These are phyloP conservation scores for Dicorynia guianensis DNA, from an alignment of 306 rosid species.

Conservation along the genomic window DNA sequence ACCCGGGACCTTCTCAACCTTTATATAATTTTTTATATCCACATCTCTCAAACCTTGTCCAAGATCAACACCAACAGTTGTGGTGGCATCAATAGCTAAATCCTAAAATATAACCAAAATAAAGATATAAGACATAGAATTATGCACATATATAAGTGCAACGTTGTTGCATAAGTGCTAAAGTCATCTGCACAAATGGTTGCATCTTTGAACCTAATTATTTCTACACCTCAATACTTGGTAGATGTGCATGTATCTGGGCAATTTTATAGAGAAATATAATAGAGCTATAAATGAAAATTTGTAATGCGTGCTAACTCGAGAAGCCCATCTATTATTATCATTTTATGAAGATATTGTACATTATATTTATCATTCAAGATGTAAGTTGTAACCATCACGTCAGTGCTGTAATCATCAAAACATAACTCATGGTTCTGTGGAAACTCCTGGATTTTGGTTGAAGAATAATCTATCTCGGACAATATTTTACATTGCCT, in stretches of 20 bases:
- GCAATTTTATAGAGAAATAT: background rate
- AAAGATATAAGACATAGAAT: slow-evolving; percentile 27
- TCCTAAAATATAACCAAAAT: slow-evolving; percentile 59
- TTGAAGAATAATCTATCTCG: background rate
- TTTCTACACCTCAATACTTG: background rate
- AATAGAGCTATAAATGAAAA: background rate
- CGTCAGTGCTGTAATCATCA: background rate
- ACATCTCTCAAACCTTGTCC: slow-evolving; percentile 94
- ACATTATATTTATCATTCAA: background rate
- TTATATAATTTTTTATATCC: slow-evolving; percentile 90
- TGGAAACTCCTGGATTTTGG: background rate
- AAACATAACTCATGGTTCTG: background rate
- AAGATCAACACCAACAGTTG: slow-evolving; percentile 86
- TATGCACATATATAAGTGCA: slow-evolving; percentile 17
- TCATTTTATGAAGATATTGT: background rate
- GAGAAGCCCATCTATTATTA: background rate
- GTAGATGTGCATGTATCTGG: slow-evolving; percentile 19
- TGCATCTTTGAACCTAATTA: slow-evolving; percentile 14
- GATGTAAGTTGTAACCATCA: slow-evolving; percentile 1
- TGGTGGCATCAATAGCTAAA: slow-evolving; percentile 90
- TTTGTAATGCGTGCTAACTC: background rate
- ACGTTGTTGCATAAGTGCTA: slow-evolving; percentile 3
- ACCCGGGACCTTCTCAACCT: slow-evolving; percentile 96
- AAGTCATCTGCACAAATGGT: background rate
- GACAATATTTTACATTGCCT: background rate